Base-by-base conservation (phyloP, 345 rosid genomes). In the Boechera retrofracta region DNA sequence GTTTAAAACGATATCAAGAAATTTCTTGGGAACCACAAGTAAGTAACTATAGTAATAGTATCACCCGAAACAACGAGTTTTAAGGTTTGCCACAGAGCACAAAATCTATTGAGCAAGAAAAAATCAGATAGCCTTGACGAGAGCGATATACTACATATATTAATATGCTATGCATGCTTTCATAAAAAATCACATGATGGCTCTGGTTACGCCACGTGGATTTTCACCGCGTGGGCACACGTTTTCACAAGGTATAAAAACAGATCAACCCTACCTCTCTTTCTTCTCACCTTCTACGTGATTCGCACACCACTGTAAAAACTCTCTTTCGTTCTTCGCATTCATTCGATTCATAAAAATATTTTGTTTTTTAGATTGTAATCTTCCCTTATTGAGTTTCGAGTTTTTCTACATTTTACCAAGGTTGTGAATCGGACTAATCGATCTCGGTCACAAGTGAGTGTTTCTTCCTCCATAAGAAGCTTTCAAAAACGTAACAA, bases 241-340 rank as follows among this genome's bases (percentile, higher is more conserved):
- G 39, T 54, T 21, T 64, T 53, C 56, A 10, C 28, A 11, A 15
- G 3, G 67, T 77, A 71, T 77, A 71, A 56, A 56, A 54, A 47
- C 38, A 64, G 62, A 56, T 42, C 36, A 71, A 56, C 31, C 61
- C 53, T 55, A 28, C 29, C 12, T 24, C 26, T 61, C 16, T 53
- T 18, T 35, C 11, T 49, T 36, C 42, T 49, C 41, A 11, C 52
- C 67, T 53, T 66, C 49, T 28, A 38, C 65, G 66, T 67, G 62
- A 67, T 68, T 75, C 53, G 41, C 48, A 62, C 67, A 77, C 69
- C 81, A 77, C 81, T 77, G 76, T 77, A 71, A 71, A 71, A 56
- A 71, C 72, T 77, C 66, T 36, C 60, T 64, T 55, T 64, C 54
- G 72, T 64, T 71, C 67, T 64, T 71, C 11, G 36, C 39, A 69